Evolutionary conservation across 2,329 filamentous ascomycete genomes (phyloP), one percentile per base, ranked within the genome.

Genomic region (Fusarium sp.): DNA sequence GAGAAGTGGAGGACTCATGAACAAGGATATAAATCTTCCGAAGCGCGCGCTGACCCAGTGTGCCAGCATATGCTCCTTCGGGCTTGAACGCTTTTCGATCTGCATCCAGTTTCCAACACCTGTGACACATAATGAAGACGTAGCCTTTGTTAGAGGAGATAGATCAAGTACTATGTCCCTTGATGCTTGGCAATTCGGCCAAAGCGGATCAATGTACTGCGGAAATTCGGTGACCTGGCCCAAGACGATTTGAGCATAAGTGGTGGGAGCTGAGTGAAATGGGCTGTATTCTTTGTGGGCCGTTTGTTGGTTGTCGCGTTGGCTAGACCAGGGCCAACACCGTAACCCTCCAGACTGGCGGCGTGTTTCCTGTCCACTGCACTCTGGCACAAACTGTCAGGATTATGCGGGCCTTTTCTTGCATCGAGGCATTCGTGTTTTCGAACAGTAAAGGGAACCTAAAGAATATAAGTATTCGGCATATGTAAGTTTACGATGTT

Each of bases 281-380:
- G 45, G 42, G 33, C 49, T 57, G 29, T 60, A 23, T 57, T 33
- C 56, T 45, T 42, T 60, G 74, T 76, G 72, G 72, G 65, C 39
- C 66, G 27, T 70, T 44, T 69, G 70, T 75, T 76, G 67, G 68
- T 58, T 64, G 68, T 48, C 37, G 46, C 42, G 56, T 60, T 58
- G 56, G 58, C 46, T 63, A 49, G 44, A 49, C 65, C 39, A 64
- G 66, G 66, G 60, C 60, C 52, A 62, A 60, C 69, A 60, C 41
- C 61, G 66, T 67, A 73, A 65, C 52, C 58, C 63, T 74, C 29
- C 55, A 49, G 31, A 56, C 56, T 56, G 44, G 58, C 52, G 51
- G 63, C 56, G 56, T 74, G 73, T 71, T 60, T 73, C 65, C 76
- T 39, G 19, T n/a, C 23, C 70, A 68, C 62, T 71, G 59, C 25